Evolutionary conservation across 345 rosid species (phyloP).

Genomic region (Hypericum androsaemum): DNA sequence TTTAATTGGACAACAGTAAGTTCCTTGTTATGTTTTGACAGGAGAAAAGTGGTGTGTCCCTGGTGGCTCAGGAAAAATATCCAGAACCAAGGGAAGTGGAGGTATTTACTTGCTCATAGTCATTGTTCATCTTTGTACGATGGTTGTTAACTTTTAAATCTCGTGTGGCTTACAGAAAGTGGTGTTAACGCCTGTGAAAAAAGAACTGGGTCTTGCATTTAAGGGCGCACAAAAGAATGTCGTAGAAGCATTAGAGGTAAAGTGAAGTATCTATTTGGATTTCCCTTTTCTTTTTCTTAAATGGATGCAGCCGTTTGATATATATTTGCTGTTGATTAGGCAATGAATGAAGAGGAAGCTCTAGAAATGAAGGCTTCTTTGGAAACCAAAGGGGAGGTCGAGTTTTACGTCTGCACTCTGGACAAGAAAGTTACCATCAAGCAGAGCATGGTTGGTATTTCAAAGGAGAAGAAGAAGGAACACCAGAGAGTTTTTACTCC

Average conservation of each 20-base stretch:
- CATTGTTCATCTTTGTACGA: background rate
- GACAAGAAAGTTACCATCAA: slow-evolving; percentile 49
- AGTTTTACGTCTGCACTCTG: slow-evolving; percentile 69
- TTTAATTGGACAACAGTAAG: slow-evolving; percentile 5
- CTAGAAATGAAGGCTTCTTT: slow-evolving; percentile 65
- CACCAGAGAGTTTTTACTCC: slow-evolving; percentile 87
- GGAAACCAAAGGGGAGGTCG: slow-evolving; percentile 77
- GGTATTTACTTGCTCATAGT: slow-evolving; percentile 31
- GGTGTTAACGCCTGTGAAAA: slow-evolving; percentile 65
- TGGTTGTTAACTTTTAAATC: slow-evolving; percentile 3
- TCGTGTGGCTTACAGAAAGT: slow-evolving; percentile 44
- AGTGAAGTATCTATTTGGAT: background rate
- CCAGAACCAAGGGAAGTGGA: slow-evolving; percentile 87
- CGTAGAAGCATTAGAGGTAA: slow-evolving; percentile 75
- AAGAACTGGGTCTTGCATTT: slow-evolving; percentile 81
- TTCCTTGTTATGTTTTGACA: slow-evolving; percentile 17
- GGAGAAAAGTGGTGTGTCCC: slow-evolving; percentile 80
- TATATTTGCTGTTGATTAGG: slow-evolving; percentile 29
- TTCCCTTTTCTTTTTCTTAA: background rate
- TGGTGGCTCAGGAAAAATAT: slow-evolving; percentile 79
- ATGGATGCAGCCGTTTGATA: background rate
- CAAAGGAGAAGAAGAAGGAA: slow-evolving; percentile 83
- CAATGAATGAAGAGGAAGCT: slow-evolving; percentile 86
- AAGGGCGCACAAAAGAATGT: slow-evolving; percentile 74
- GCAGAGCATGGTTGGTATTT: slow-evolving; percentile 79